Percentiles rank a stretch among this genome's conserved stretches.
Conservation (phyloP, 192 early-diverging fungal species). For the Coemansia erecta region DNA sequence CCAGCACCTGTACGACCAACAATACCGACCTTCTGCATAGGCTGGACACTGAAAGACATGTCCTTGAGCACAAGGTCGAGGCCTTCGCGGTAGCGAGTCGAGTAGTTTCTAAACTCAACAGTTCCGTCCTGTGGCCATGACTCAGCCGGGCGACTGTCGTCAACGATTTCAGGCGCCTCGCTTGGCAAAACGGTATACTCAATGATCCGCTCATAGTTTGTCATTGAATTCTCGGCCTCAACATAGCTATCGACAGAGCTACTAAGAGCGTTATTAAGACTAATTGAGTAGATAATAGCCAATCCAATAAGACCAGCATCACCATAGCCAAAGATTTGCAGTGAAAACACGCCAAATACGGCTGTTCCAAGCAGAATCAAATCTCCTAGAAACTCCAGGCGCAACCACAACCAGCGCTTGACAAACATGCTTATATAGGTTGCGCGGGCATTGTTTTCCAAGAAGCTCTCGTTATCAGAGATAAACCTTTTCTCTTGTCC, state of each 20-base stretch:
- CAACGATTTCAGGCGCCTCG: conserved; percentile 39
- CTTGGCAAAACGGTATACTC: conserved; percentile 36
- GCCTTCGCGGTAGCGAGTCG: conserved; percentile 13
- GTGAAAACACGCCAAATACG: conserved; percentile 64
- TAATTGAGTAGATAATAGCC: conserved; percentile 76
- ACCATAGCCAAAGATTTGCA: conserved; percentile 51
- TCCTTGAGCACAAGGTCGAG: conserved; percentile 52
- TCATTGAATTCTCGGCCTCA: conserved; percentile 68
- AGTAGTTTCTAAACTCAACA: conserved; percentile 54
- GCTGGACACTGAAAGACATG: conserved; percentile 36
- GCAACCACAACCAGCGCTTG: conserved; percentile 73
- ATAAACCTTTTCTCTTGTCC: conserved; percentile 76
- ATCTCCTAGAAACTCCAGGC: conserved; percentile 78
- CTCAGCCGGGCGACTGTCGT: conserved; percentile 24
- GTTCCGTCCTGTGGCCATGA: conserved; percentile 57
- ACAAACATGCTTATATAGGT: conserved; percentile 71
- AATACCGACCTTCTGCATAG: conserved; percentile 27
- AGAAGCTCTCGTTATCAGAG: conserved; percentile 58
- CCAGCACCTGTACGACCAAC: neutral
- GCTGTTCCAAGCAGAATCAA: conserved; percentile 73
- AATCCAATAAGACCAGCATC: conserved; percentile 72
- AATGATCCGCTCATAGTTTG: conserved; percentile 58
- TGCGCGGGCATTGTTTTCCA: conserved; percentile 77
- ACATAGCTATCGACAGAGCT: conserved; percentile 78
- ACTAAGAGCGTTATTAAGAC: conserved; percentile 75